A percentile compares a stretch with the other conserved stretches of the same genome.
Conservation (phyloP, 2,329 filamentous ascomycete genomes). For the Ophiostoma tasmaniense region DNA sequence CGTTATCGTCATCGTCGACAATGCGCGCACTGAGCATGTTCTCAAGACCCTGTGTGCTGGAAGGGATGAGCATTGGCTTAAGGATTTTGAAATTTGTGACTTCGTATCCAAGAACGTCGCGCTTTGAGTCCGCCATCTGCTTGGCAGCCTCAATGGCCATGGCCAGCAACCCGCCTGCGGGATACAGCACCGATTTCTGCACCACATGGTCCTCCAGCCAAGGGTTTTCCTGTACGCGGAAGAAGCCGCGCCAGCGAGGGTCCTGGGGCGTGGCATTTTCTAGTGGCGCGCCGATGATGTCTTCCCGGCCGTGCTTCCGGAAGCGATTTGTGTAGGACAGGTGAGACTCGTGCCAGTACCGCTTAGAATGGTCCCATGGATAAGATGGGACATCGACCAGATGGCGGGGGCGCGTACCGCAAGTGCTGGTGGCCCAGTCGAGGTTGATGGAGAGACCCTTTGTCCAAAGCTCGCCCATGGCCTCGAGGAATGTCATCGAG, state of each 20-base stretch:
- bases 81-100: slow-evolving; percentile 19
- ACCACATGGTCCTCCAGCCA: slow-evolving; percentile 42
- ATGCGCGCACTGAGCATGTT: slow-evolving; percentile 39
- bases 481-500: slow-evolving; percentile 5
- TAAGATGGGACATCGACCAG: slow-evolving; percentile 33
- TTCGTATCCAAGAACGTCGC: slow-evolving; percentile 16
- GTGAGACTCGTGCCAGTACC: slow-evolving; percentile 33
- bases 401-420: slow-evolving; percentile 10
- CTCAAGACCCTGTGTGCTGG: slow-evolving; percentile 35
- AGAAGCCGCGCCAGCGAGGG: slow-evolving; percentile 37
- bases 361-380: slow-evolving; percentile 33
- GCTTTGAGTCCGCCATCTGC: slow-evolving; percentile 21
- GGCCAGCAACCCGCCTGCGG: slow-evolving; percentile 30
- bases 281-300: slow-evolving; percentile 24
- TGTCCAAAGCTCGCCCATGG: slow-evolving; percentile 19
- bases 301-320: slow-evolving; percentile 24
- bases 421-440: slow-evolving; percentile 11
- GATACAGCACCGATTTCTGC: slow-evolving; percentile 29
- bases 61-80: slow-evolving; percentile 22
- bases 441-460: slow-evolving; percentile 11
- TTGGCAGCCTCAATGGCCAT: slow-evolving; percentile 33
- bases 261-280: slow-evolving; percentile 24
- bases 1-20: slow-evolving; percentile 12
- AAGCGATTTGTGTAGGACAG: slow-evolving; percentile 27
- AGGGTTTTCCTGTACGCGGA: slow-evolving; percentile 32